Conservation (phyloP, 306 rosid species). For the Lathyrus oleraceus region DNA sequence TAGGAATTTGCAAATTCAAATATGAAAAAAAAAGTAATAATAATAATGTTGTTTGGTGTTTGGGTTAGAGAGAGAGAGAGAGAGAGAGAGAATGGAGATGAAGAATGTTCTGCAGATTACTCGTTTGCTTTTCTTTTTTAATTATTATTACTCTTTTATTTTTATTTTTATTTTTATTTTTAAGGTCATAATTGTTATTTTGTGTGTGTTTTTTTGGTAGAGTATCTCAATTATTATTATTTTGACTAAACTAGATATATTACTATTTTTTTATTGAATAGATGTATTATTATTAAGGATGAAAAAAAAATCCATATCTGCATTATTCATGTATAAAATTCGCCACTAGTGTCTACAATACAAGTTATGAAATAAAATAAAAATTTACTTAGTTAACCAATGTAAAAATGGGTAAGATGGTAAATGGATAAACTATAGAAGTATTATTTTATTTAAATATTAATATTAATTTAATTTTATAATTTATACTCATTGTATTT, state of each 20-base stretch:
- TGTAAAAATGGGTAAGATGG: too few relatives aligned
- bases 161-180: background rate
- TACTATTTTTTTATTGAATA: background rate
- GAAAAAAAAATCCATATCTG: too few relatives aligned
- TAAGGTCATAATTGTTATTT: too few relatives aligned
- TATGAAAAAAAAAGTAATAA: background rate
- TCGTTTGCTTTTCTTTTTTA: constrained; percentile 22
- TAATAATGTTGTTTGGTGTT: constrained; percentile 11
- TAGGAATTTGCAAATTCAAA: constrained; percentile 25
- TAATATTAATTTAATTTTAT: too few relatives aligned
- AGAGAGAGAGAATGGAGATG: background rate
- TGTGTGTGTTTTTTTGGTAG: background rate
- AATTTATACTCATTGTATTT: too few relatives aligned
- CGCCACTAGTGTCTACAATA: too few relatives aligned
- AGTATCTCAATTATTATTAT: background rate
- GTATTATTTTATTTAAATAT: too few relatives aligned
- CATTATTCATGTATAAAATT: too few relatives aligned
- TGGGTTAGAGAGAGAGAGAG: constrained; percentile 26
- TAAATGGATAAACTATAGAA: too few relatives aligned
- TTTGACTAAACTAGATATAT: background rate
- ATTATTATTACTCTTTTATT: background rate
- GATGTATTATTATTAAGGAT: too few relatives aligned
- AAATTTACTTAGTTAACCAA: too few relatives aligned
- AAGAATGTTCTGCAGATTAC: constrained; percentile 44
- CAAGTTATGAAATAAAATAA: too few relatives aligned